Evolutionary conservation across 2,329 filamentous ascomycete genomes (phyloP), one percentile per base, ranked within the genome.

Genomic region (Graphium sp.): DNA sequence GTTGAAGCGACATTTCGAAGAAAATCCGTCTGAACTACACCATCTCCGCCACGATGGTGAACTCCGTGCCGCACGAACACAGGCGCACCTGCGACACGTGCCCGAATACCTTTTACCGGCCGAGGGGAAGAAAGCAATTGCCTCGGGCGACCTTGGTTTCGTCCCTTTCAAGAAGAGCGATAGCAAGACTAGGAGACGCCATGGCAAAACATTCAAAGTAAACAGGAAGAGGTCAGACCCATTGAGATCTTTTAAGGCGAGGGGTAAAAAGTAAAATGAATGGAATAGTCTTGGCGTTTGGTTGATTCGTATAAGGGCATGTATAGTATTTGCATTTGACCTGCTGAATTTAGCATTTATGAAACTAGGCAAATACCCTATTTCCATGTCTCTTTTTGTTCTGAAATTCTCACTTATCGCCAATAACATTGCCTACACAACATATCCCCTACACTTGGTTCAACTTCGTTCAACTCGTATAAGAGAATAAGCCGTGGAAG

Each of bases 1-100:
- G 53, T 59, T 98, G 31, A 85, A 89, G 53, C 68, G 84, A 46
- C 83, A 95, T 58, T 98, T 95, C 44, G 89, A 95, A 47, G 89
- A 98, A 52, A 94, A 98, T 48, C 89, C 89, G 0, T 73, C 77
- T 18, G 87, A 95, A 46, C 56, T 95, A 37, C 70, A 73, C 21
- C 83, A 93, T 47, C 60, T 95, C 39, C 71, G 87, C 16, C 89
- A 98, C 47, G 89, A 98, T 47, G 76, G 75, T 21, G 87, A 94
- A 49, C 61, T 92, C 32, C 69, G 84, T 34, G 74, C 84, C 15
- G 82, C 85, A 10, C 63, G 81, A 34, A 74, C 84, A 25, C 85
- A 95, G 52, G 68, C 79, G 6, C 89, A 98, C 58, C 58, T 98
- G 38, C 91, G 83, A 53, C 82, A 94, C 49, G 80, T 98, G 2